A percentile compares a stretch with the other conserved stretches of the same genome.
phyloP scores from a whole-genome alignment of 805 yeast species.

The Sugiyamaella valdiviana region DNA sequence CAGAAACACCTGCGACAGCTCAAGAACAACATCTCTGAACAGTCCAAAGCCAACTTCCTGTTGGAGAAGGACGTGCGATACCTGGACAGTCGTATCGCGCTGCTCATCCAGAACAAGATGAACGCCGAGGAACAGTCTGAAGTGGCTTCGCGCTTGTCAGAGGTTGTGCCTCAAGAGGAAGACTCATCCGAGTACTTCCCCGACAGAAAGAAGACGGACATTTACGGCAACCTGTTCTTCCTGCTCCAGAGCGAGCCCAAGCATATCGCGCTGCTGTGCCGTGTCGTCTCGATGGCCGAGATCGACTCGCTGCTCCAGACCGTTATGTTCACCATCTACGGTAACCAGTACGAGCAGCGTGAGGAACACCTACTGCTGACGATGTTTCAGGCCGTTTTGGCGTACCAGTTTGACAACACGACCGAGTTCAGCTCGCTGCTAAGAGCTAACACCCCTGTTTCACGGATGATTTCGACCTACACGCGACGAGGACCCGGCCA shows the following conservation, averaged over 20 bases:
- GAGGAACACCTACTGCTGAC: constrained; percentile 35
- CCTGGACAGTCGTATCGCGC: constrained; percentile 35
- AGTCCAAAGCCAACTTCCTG: constrained; percentile 32
- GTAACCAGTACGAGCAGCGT: constrained; percentile 38
- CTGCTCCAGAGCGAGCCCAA: constrained; percentile 35
- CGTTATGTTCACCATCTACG: constrained; percentile 37
- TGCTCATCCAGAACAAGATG: constrained; percentile 35
- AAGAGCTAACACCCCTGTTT: constrained; percentile 36
- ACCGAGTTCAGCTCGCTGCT: constrained; percentile 32
- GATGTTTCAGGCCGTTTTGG: constrained; percentile 35
- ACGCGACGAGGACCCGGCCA: constrained; percentile 38
- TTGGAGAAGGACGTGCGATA: constrained; percentile 36
- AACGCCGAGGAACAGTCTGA: constrained; percentile 33
- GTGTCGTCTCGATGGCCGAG: constrained; percentile 31
- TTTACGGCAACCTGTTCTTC: constrained; percentile 33
- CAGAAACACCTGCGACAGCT: constrained; percentile 30
- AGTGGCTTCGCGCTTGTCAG: constrained; percentile 29
- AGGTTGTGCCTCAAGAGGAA: constrained; percentile 12
- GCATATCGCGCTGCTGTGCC: constrained; percentile 32
- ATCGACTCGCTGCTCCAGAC: constrained; percentile 36
- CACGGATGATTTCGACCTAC: constrained; percentile 37
- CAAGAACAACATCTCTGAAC: constrained; percentile 32
- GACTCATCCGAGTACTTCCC: constrained; percentile 24
- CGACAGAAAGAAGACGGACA: constrained; percentile 28
- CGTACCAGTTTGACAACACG: constrained; percentile 33